phyloP scores from a whole-genome alignment of 495 filamentous ascomycete species.

The Aspergillus steynii region DNA sequence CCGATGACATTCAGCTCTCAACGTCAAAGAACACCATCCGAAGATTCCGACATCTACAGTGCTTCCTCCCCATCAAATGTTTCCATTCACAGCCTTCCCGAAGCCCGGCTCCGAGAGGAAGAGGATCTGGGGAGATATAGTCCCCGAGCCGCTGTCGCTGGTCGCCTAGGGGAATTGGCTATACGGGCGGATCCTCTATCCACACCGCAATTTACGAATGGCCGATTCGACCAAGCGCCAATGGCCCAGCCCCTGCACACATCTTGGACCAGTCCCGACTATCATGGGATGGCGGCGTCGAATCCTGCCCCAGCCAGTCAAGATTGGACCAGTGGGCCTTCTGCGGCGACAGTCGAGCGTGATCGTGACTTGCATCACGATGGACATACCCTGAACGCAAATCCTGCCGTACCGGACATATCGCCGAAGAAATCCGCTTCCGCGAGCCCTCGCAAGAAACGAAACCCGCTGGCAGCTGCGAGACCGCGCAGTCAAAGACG shows the following conservation, averaged over 20 bases:
- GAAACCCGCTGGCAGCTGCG: slow-evolving; percentile 23
- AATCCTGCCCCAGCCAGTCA: neutral
- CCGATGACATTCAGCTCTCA: slow-evolving; percentile 36
- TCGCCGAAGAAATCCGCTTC: slow-evolving; percentile 23
- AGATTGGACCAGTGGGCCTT: slow-evolving; percentile 1
- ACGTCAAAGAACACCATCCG: slow-evolving; percentile 43
- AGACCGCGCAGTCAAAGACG: slow-evolving; percentile 31
- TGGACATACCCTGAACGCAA: slow-evolving; percentile 1
- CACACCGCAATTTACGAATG: slow-evolving; percentile 26
- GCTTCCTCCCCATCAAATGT: slow-evolving; percentile 39
- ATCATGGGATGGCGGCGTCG: slow-evolving; percentile 2
- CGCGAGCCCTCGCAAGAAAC: slow-evolving; percentile 28
- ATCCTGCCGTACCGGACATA: slow-evolving; percentile 5
- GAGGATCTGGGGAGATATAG: slow-evolving; percentile 48
- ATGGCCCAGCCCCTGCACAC: slow-evolving; percentile 14
- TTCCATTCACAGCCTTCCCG: slow-evolving; percentile 37
- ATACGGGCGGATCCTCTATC: slow-evolving; percentile 48
- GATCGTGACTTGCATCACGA: slow-evolving; percentile 4
- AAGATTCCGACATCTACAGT: slow-evolving; percentile 32
- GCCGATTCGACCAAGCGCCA: slow-evolving; percentile 14
- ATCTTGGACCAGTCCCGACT: slow-evolving; percentile 11
- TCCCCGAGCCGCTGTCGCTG: slow-evolving; percentile 63
- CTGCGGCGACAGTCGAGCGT: slow-evolving; percentile 8
- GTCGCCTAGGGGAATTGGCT: slow-evolving; percentile 62
- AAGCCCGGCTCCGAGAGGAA: slow-evolving; percentile 35